Evolutionary conservation across 164 flowering plant species (phyloP), one percentile per base, ranked within the genome.

Genomic region (Pachysandra terminalis): DNA sequence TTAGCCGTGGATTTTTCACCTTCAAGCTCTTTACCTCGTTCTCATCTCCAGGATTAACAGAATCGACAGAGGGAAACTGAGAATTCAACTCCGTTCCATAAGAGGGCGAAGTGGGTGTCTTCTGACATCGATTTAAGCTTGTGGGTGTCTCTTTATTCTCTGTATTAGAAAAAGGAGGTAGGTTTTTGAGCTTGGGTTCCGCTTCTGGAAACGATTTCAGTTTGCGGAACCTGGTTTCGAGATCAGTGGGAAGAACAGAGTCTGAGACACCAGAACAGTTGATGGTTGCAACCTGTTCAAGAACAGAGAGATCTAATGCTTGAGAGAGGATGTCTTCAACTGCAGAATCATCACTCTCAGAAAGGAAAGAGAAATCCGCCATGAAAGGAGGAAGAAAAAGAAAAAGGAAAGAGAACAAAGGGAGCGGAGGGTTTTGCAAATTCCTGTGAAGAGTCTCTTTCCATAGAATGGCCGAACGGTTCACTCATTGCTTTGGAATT

Each of bases 171-270:
- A 24, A 16, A 14, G 60, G 67, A 23, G 56, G 19, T 12, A 14
- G 68, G 68, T 3, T 13, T 60, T 41, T 55, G 64, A 35, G 53
- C 19, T 52, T 64, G 60, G 15, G 56, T 14, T 35, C 55, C 32
- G 27, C 57, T 25, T 52, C 40, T 0, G 89, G 97, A 65, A 89
- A 76, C 6, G 97, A 86, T 74, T 91, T 91, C 81, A 91, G 93
- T 12, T 71, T 77, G 63, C 71, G 81, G 65, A 91, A 91, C 24
- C 97, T 83, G 59, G 82, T 65, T 24, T 91, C 91, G 32, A 91
- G 81, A 21, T 85, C 76, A 28, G 82, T 13, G 54, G 97, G 91
- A 19, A 89, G 87, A 23, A 52, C 67, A 6, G 91, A 76, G 40
- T 84, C 81, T 25, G 84, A 69, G 75, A 85, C 68, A 25, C 75